Evolutionary conservation across 495 filamentous ascomycete genomes (phyloP), one percentile per base, ranked within the genome.

Genomic region (Xylaria intraflava): DNA sequence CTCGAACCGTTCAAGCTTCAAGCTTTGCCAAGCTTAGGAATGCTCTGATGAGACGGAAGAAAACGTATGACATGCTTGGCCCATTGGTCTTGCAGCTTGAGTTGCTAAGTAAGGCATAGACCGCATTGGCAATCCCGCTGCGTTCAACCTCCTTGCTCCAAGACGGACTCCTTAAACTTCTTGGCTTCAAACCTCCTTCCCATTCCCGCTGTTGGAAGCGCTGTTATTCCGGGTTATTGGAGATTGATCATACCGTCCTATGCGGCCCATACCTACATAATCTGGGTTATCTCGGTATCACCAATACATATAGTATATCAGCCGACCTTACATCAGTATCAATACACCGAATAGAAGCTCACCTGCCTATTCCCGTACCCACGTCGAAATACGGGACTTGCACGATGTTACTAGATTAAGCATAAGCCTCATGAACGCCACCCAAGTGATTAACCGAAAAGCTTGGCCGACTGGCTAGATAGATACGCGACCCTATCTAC

Each of bases 171-270:
- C 20, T 45, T 27, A 14, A 9, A 29, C 3, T 19, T 27, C 44
- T 3, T 27, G 41, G 26, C 1, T 26, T 44, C 12, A 9, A 51
- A 36, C 31, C 48, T 53, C 50, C 50, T 53, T 53, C 50, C 50
- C 41, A 36, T 45, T 53, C 41, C 17, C 50, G 27, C 45, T 41
- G 31, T 53, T 41, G 50, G 50, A 53, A 53, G 50, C 41, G 40
- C 40, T 41, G 4, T 38, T 45, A 38, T 30, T n/a, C 50, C 39
- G 27, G 38, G 22, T 33, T 42, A n/a, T n/a, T n/a, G 38, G 31
- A 45, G 50, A 45, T 45, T 33, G 29, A 41, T 38, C 38, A 51
- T n/a, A n/a, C n/a, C n/a, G n/a, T n/a, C n/a, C n/a, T n/a, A n/a
- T n/a, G n/a, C n/a, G n/a, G n/a, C n/a, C n/a, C n/a, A n/a, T n/a